Conservation (phyloP, 176 grass and related monocot genomes). For the Metroxylon sagu region DNA sequence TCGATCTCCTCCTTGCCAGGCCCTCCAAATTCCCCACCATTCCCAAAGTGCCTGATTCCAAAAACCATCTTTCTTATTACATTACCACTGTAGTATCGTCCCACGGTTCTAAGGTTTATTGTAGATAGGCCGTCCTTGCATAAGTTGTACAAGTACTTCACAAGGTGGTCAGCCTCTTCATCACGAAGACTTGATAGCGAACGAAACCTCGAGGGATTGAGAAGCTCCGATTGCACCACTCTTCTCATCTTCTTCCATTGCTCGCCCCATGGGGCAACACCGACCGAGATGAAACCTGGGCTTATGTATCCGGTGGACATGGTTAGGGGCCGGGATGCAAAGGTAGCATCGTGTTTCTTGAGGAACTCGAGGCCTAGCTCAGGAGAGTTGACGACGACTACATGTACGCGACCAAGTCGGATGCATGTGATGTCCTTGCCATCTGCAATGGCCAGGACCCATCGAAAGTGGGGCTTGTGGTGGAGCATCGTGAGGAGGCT, state of each 20-base stretch:
- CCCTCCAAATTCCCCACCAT: background rate
- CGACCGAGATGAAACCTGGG: constrained; percentile 20
- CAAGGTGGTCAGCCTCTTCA: constrained; percentile 43
- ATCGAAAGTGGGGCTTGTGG: constrained; percentile 35
- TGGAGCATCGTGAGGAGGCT: constrained; percentile 33
- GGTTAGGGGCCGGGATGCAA: constrained; percentile 33
- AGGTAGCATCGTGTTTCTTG: constrained; percentile 41
- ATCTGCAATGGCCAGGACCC: constrained; percentile 30
- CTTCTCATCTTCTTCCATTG: constrained; percentile 71
- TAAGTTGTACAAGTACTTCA: constrained; percentile 19
- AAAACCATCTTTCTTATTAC: constrained; percentile 32
- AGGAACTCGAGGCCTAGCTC: constrained; percentile 38
- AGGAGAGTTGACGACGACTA: constrained; percentile 36
- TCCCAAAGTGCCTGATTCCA: constrained; percentile 21
- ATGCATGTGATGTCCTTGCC: constrained; percentile 34
- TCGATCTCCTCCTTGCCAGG: constrained; percentile 29
- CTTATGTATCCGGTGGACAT: constrained; percentile 33
- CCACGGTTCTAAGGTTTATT: constrained; percentile 27
- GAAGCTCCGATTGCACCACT: constrained; percentile 29
- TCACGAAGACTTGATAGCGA: background rate
- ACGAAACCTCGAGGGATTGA: constrained; percentile 20
- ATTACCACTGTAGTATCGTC: constrained; percentile 30
- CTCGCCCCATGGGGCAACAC: constrained; percentile 37
- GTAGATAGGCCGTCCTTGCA: background rate
- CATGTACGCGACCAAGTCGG: constrained; percentile 31